Conservation (phyloP, 768 basidiomycete species). For the Boletus pseudo-olivaceus region DNA sequence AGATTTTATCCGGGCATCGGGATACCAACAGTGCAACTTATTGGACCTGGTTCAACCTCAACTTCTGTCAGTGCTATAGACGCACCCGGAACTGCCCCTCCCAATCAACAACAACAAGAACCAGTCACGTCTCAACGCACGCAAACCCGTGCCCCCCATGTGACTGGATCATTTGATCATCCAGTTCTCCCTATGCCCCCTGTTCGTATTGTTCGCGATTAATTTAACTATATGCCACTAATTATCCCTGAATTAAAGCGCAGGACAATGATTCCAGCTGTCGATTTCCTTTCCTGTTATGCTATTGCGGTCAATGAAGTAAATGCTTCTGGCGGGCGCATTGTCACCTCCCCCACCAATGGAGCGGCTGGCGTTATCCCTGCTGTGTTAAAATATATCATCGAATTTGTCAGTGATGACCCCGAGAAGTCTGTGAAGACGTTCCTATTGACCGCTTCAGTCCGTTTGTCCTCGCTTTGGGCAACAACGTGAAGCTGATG, state of each 20-base stretch:
- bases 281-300: slow-evolving; percentile 92
- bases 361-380: slow-evolving; percentile 95
- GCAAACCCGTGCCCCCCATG: slow-evolving; percentile 35
- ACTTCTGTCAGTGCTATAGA: slow-evolving; percentile 20
- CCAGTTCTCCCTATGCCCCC: slow-evolving; percentile 78
- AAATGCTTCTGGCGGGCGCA: slow-evolving; percentile 88
- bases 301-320: slow-evolving; percentile 96
- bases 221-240: neutral
- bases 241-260: slow-evolving; percentile 42
- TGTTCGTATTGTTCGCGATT: slow-evolving; percentile 40
- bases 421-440: slow-evolving; percentile 84
- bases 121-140: neutral
- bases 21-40: slow-evolving; percentile 34
- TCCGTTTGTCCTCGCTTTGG: slow-evolving; percentile 33
- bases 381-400: slow-evolving; percentile 83
- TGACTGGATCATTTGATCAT: slow-evolving; percentile 79
- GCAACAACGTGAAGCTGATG: slow-evolving; percentile 2
- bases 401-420: slow-evolving; percentile 91
- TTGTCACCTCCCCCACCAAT: slow-evolving; percentile 93
- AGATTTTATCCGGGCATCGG: slow-evolving; percentile 54
- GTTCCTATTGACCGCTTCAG: slow-evolving; percentile 86
- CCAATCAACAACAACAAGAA: slow-evolving; percentile 2
- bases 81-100: slow-evolving; percentile 16
- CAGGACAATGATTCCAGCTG: slow-evolving; percentile 83
- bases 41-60: slow-evolving; percentile 29